Base-by-base conservation (phyloP, 2,329 filamentous ascomycete species). In the Sporothrix brasiliensis region DNA sequence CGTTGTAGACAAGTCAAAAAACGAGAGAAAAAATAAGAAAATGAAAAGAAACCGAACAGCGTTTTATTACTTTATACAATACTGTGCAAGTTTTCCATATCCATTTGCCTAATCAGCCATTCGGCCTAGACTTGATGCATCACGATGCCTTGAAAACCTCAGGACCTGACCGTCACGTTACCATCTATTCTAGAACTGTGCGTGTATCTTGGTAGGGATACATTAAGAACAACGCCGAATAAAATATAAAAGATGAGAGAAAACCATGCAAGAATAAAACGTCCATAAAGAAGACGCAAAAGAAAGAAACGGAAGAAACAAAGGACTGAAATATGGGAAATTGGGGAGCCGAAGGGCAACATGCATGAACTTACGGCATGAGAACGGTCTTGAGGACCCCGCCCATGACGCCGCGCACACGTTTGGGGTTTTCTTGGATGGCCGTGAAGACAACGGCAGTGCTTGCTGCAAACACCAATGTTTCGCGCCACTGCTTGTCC, bases 361-460 rank as follows among this genome's bases (percentile, higher is more conserved):
- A 13, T 16, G 13, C 9, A n/a, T 39, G 7, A 13, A 30, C 16
- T 65, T 14, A 73, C 2, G 53, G 52, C 10, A 27, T 77, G 72
- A 89, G 77, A 9, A 89, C 84, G 73, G 80, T 81, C 16, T 78
- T 80, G 71, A 91, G 75, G 34, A 93, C 76, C 24, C 81, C 84
- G 9, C 91, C 91, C 72, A 93, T 80, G 58, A 93, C 85, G 5
- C 91, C 91, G 70, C 91, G 83, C 34, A 93, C 89, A 74, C 88
- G 82, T 41, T 77, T 79, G 47, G 85, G 86, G 63, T 88, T 87
- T 79, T 92, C 90, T 53, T 83, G 80, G 30, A 88, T 85, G 75
- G 86, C 88, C 0, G 90, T 89, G 72, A 93, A 86, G n/a, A 93
- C 85, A 11, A 92, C 83, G 4, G 90, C 91, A 11, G 88, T 86